A percentile compares a stretch with the other conserved stretches of the same genome.
Conservation (phyloP, 495 filamentous ascomycete genomes). For the Entonaema liquescens region DNA sequence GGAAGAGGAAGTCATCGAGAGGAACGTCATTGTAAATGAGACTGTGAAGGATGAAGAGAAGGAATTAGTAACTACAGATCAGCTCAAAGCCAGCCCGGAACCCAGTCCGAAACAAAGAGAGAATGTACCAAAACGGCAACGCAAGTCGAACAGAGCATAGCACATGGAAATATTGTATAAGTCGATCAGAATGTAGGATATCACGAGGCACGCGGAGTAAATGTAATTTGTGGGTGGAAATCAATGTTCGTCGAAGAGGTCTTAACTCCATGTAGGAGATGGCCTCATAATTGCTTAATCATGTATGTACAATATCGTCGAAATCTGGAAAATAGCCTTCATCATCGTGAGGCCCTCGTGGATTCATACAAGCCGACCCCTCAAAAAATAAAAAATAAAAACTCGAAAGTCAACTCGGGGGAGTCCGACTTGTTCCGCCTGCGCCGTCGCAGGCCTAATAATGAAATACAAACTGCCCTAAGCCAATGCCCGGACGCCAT, state of each 20-base stretch:
- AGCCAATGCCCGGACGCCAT: constrained; percentile 42
- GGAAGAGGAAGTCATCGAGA: constrained; percentile 46
- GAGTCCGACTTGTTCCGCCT: constrained; percentile 13
- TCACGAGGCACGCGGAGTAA: constrained; percentile 8
- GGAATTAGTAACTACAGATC: not conserved
- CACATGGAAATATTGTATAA: not conserved
- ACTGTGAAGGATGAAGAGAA: constrained; percentile 14
- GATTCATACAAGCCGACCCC: constrained; percentile 8
- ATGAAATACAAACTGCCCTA: constrained; percentile 26
- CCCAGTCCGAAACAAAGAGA: constrained; percentile 5
- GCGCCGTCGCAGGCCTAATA: constrained; percentile 29
- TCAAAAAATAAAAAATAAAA: constrained; percentile 14
- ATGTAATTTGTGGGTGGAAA: constrained; percentile 12
- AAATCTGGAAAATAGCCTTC: constrained; percentile 7
- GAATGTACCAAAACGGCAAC: constrained; percentile 1
- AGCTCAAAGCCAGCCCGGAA: not conserved
- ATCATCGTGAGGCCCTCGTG: not conserved
- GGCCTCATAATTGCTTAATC: constrained; percentile 4
- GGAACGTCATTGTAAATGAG: constrained; percentile 45
- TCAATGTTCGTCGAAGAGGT: constrained; percentile 18
- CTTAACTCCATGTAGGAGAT: not conserved
- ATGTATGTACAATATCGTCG: constrained; percentile 26
- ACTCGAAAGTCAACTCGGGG: not conserved
- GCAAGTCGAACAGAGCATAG: constrained; percentile 16
- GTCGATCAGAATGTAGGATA: constrained; percentile 1